Percentiles rank a stretch among this genome's conserved stretches.
Conservation (phyloP, 352 stramenopile species). For the Phytophthora citrophthora region DNA sequence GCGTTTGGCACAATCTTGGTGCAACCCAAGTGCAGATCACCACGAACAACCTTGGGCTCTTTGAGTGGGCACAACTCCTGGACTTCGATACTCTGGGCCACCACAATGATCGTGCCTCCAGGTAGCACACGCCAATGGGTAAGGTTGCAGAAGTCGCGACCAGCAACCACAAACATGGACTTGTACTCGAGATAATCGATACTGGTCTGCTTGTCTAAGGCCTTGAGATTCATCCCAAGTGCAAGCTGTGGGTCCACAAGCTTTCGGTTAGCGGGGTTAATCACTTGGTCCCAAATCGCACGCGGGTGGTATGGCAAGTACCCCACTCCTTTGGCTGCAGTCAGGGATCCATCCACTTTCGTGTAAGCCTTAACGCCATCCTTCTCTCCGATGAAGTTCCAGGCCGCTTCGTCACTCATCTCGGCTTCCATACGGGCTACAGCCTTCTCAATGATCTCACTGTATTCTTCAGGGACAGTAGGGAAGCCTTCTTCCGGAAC, state of each 20-base stretch:
- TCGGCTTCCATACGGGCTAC: constrained; percentile 64
- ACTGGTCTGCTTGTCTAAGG: constrained; percentile 62
- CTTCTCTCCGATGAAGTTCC: constrained; percentile 76
- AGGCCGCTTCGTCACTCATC: constrained; percentile 59
- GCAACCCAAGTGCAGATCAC: constrained; percentile 65
- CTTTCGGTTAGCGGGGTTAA: constrained; percentile 57
- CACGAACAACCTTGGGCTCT: constrained; percentile 74
- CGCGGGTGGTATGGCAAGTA: constrained; percentile 60
- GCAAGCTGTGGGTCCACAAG: constrained; percentile 66
- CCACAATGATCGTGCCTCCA: constrained; percentile 71
- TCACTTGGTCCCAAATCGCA: constrained; percentile 57
- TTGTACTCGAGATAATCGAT: constrained; percentile 86
- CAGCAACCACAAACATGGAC: constrained; percentile 74
- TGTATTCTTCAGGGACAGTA: constrained; percentile 54
- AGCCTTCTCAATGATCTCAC: constrained; percentile 63
- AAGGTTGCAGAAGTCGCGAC: constrained; percentile 76
- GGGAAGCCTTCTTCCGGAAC: constrained; percentile 54
- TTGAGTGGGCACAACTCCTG: constrained; percentile 59
- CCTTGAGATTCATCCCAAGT: constrained; percentile 43
- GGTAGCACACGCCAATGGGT: constrained; percentile 73
- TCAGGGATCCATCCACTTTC: constrained; percentile 72
- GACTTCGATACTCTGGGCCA: constrained; percentile 73
- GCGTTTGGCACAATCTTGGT: constrained; percentile 74
- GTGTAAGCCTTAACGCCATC: constrained; percentile 72
- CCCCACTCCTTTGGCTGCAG: constrained; percentile 59